Conservation (phyloP, 305 asterid genomes). For the Petunia hybrid region DNA sequence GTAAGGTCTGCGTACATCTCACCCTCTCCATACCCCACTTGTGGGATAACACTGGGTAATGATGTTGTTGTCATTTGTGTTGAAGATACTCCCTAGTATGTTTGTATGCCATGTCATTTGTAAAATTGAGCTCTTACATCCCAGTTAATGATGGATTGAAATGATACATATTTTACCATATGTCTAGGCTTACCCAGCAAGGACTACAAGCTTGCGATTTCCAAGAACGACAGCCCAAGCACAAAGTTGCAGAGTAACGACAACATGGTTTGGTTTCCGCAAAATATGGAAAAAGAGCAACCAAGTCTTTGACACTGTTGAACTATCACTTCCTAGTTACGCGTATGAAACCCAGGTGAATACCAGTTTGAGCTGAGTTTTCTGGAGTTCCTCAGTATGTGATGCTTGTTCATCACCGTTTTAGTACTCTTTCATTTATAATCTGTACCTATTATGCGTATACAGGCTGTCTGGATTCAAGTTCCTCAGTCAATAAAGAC, state of each 20-base stretch:
- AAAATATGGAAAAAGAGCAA: constrained; percentile 81
- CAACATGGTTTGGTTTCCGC: constrained; percentile 92
- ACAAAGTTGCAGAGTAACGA: constrained; percentile 74
- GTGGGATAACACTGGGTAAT: no score
- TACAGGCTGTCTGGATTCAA: constrained; percentile 95
- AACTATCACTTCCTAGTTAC: constrained; percentile 86
- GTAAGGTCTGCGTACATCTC: no score
- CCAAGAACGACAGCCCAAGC: constrained; percentile 73
- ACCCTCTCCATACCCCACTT: no score
- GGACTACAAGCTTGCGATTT: constrained; percentile 44
- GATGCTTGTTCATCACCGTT: constrained; percentile 29
- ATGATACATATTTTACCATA: constrained; percentile 34
- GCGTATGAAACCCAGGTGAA: constrained; percentile 88
- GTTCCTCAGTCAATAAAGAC: constrained; percentile 81
- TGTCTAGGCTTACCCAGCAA: constrained; percentile 74
- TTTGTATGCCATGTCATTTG: constrained; percentile 17
- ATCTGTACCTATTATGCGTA: constrained; percentile 29
- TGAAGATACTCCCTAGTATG: no score
- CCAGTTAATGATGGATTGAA: constrained; percentile 9
- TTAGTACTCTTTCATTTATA: constrained; percentile 32
- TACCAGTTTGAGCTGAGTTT: constrained; percentile 28
- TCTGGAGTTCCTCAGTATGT: constrained; percentile 29
- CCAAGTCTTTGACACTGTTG: constrained; percentile 83
- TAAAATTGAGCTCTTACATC: constrained; percentile 13
- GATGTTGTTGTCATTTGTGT: no score